These are phyloP conservation scores for Lathyrus oleraceus DNA, from an alignment of 306 rosid genomes.

Conservation along the genomic window DNA sequence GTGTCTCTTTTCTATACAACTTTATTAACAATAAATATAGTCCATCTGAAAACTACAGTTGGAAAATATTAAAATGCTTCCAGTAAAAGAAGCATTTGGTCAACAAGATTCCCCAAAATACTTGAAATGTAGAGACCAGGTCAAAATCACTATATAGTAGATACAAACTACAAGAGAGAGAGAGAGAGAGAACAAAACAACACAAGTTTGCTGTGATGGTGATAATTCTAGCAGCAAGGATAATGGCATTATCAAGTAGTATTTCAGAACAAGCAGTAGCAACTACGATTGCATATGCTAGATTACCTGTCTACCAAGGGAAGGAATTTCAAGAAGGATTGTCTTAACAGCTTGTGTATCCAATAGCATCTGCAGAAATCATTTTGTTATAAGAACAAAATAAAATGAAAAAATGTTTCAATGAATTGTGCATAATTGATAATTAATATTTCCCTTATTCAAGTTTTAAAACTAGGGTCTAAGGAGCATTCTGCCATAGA, in stretches of 20 bases:
- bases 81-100: slow-evolving; percentile 25
- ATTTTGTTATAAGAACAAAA: slow-evolving; percentile 15
- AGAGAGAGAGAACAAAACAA: not conserved
- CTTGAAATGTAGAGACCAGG: not conserved
- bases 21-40: not conserved
- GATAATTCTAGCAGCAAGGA: slow-evolving; percentile 8
- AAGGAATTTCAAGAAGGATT: slow-evolving; percentile 91
- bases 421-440: not conserved
- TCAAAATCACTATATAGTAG: not conserved
- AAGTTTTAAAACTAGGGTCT: too few species aligned
- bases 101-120: not conserved
- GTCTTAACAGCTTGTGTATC: slow-evolving; percentile 99
- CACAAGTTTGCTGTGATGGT: slow-evolving; percentile 9
- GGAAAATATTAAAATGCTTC: not conserved
- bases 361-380: slow-evolving; percentile 82
- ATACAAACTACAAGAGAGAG: not conserved
- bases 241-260: not conserved
- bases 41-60: slow-evolving; percentile 1
- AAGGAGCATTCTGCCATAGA: too few species aligned
- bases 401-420: not conserved
- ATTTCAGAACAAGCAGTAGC: slow-evolving; percentile 11
- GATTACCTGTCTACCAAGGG: slow-evolving; percentile 95
- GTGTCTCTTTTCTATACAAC: slow-evolving; percentile 15
- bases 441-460: too few species aligned
- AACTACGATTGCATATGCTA: slow-evolving; percentile 27